Conservation (phyloP, 306 rosid species). For the Sphenostylis stenocarpa region DNA sequence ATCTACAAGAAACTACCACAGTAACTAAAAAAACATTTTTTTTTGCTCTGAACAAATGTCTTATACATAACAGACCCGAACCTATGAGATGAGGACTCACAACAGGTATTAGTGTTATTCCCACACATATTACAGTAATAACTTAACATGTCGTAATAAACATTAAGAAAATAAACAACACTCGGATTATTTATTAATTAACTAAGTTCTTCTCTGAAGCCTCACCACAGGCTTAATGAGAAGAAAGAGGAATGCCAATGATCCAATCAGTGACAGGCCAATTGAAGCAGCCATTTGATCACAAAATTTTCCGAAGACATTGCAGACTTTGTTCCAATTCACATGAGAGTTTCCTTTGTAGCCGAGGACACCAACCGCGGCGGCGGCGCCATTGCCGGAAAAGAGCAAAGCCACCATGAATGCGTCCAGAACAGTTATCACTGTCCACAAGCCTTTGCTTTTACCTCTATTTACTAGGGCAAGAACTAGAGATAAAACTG, state of each 20-base stretch:
- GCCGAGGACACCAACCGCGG: slow-evolving; percentile 56
- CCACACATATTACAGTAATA: not conserved
- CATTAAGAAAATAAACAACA: not conserved
- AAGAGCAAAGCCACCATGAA: slow-evolving; percentile 69
- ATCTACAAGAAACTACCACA: no score
- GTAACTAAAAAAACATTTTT: no score
- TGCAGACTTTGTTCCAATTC: slow-evolving; percentile 76
- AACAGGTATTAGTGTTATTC: no score
- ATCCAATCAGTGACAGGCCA: slow-evolving; percentile 48
- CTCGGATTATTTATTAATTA: not conserved
- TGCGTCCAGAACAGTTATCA: slow-evolving; percentile 45
- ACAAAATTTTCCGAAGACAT: slow-evolving; percentile 61
- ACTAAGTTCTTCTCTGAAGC: slow-evolving; percentile 17
- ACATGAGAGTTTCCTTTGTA: slow-evolving; percentile 73
- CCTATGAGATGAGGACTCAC: no score
- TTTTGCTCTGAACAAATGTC: no score
- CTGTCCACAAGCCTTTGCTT: slow-evolving; percentile 6
- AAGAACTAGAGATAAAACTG: slow-evolving; percentile 46
- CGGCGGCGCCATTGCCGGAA: slow-evolving; percentile 64
- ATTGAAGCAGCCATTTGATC: slow-evolving; percentile 43
- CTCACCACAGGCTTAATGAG: slow-evolving; percentile 33
- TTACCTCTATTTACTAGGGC: slow-evolving; percentile 35
- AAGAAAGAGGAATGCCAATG: slow-evolving; percentile 49
- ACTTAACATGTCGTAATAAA: not conserved
- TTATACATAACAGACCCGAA: no score